Percentiles rank a stretch among this genome's conserved stretches.
These are phyloP conservation scores for Lentinula guzmanii DNA, from an alignment of 768 basidiomycete species.

Conservation along the genomic window DNA sequence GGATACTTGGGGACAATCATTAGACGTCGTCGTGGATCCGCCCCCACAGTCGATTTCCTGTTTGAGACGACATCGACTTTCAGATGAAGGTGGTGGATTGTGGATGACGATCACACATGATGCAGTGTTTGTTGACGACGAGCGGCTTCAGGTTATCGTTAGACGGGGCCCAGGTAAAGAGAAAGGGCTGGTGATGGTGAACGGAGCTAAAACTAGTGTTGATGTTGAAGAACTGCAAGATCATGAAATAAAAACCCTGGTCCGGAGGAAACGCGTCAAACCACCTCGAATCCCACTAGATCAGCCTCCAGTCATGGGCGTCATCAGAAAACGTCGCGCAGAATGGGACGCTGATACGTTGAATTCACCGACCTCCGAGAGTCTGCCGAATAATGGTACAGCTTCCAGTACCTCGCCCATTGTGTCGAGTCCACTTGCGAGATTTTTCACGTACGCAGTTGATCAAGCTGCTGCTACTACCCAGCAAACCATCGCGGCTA, in stretches of 20 bases:
- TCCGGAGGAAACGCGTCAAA: conserved; percentile 82
- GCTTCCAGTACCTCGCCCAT: conserved; percentile 37
- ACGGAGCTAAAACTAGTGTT: conserved; percentile 78
- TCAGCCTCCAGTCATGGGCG: conserved; percentile 79
- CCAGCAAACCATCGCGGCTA: conserved; percentile 72
- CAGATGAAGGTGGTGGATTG: conserved; percentile 81
- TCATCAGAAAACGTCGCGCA: conserved; percentile 59
- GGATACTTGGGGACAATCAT: conserved; percentile 77
- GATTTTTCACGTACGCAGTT: conserved; percentile 69
- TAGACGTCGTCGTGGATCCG: conserved; percentile 91
- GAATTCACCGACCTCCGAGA: conserved; percentile 14
- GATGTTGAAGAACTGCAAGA: conserved; percentile 89
- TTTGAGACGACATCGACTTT: conserved; percentile 81
- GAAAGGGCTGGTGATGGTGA: conserved; percentile 81
- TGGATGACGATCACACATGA: conserved; percentile 94
- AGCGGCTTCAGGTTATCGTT: conserved; percentile 69
- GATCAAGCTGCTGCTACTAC: conserved; percentile 71
- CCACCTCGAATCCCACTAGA: conserved; percentile 86
- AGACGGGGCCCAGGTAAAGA: conserved; percentile 73
- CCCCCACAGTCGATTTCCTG: conserved; percentile 81
- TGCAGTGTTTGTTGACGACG: conserved; percentile 67
- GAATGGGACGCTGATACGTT: conserved; percentile 63
- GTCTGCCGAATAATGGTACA: conserved; percentile 8
- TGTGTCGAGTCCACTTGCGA: conserved; percentile 63
- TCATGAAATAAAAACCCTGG: conserved; percentile 74